Evolutionary conservation across 768 basidiomycete species (phyloP).

Genomic region (Pleurotus pulmonarius): DNA sequence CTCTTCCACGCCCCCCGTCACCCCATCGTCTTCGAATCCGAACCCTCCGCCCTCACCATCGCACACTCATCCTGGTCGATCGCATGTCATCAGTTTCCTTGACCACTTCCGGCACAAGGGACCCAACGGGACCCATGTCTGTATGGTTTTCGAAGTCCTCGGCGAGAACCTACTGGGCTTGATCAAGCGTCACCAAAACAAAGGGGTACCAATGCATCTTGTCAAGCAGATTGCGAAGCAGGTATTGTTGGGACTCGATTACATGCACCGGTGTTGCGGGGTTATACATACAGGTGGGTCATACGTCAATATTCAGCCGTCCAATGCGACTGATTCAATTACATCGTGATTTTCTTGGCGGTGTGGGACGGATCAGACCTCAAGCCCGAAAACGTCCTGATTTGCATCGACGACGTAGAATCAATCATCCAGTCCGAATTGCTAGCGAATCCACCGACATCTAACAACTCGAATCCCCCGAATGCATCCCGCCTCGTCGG

Average conservation of each 20-base stretch:
- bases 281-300: constrained; percentile 87
- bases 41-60: constrained; percentile 51
- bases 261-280: constrained; percentile 96
- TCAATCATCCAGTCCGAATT: constrained; percentile 85
- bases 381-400: constrained; percentile 97
- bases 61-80: constrained; percentile 79
- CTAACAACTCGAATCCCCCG: constrained; percentile 30
- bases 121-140: constrained; percentile 95
- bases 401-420: constrained; percentile 96
- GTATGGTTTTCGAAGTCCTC: constrained; percentile 99
- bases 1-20: constrained; percentile 57
- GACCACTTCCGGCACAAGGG: constrained; percentile 98
- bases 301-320: neutral
- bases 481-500: constrained; percentile 73
- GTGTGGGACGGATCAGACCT: constrained; percentile 50
- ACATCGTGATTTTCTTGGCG: neutral
- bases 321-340: neutral
- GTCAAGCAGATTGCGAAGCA: constrained; percentile 98
- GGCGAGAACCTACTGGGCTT: constrained; percentile 95
- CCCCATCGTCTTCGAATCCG: constrained; percentile 44
- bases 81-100: constrained; percentile 95
- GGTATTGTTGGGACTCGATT: constrained; percentile 91
- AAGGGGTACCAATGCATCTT: constrained; percentile 90
- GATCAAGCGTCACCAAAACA: constrained; percentile 98
- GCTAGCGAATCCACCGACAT: constrained; percentile 39